Base-by-base conservation (phyloP, 2,329 filamentous ascomycete genomes). In the Fonsecaea multimorphosa region DNA sequence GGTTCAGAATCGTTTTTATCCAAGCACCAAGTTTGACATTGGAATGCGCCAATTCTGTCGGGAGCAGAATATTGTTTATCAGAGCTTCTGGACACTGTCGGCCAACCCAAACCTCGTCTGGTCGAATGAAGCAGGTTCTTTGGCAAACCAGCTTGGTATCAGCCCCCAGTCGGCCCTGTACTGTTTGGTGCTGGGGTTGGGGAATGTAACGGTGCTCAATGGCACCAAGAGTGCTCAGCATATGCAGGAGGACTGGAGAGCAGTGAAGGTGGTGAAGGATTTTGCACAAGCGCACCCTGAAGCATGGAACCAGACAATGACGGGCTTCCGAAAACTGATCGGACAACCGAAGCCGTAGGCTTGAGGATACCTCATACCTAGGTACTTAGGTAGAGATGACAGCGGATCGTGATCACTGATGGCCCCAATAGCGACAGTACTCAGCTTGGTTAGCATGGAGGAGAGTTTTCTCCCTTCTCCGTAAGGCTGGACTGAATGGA, bases 1-100 rank as follows among this genome's bases (percentile, higher is more conserved):
- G 1, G 88, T 93, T 4, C 91, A 95, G 78, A 94, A 95, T 73
- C 85, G 90, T 1, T 92, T 95, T 77, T 85, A 89, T 73, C 76
- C 79, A 1, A 77, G 79, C 1, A 89, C 86, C 0, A 73, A 75
- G 1, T 90, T 85, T 71, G 91, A 93, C 68, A 78, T 79, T 0
- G 77, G 79, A 0, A 76, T 93, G 16, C 84, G 91, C 24, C 77
- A 79, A 0, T 86, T 85, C 73, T 88, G 86, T 72, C 74, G 73
- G 4, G 78, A 84, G 40, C 77, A 84, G 12, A 76, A 76, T 1
- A 85, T 89, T 55, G 75, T 82, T 24, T 88, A 87, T 67, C 84
- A 88, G 72, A 82, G 81, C 51, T 88, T 88, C 74, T 87, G 86
- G 86, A 88, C 85, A 1, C 72, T 88, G 74, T 86, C 84, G 0